phyloP scores from a whole-genome alignment of 257 asterid genomes.

The Gentiana dahurica region DNA sequence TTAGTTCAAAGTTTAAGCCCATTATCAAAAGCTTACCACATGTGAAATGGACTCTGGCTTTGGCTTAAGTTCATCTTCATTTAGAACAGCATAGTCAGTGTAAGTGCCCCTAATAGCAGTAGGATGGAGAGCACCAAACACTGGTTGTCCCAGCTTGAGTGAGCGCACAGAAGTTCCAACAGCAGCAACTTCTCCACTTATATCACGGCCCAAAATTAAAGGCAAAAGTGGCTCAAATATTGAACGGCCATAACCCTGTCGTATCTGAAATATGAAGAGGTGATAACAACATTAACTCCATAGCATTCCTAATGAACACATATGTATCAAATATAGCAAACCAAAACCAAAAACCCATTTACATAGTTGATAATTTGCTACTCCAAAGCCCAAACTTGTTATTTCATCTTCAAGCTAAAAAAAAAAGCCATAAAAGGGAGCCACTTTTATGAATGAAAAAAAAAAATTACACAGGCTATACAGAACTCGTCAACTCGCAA shows the following conservation, averaged over 20 bases:
- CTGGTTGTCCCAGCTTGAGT: conserved; percentile 75
- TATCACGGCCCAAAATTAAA: conserved; percentile 85
- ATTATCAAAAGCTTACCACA: conserved; percentile 41
- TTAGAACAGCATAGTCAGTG: conserved; percentile 76
- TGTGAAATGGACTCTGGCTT: conserved; percentile 81
- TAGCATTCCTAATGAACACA: too few species aligned
- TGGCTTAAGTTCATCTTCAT: conserved; percentile 64
- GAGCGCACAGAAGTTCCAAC: conserved; percentile 65
- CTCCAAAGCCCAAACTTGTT: too few species aligned
- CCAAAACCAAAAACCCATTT: too few species aligned
- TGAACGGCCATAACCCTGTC: conserved; percentile 95
- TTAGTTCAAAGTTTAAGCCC: too few species aligned
- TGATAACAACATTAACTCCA: too few species aligned
- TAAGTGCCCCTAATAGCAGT: conserved; percentile 99
- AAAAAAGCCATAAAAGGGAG: too few species aligned
- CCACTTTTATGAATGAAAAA: too few species aligned
- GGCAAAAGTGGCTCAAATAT: conserved; percentile 78
- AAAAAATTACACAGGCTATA: too few species aligned
- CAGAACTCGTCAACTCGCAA: too few species aligned
- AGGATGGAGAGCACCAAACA: conserved; percentile 96
- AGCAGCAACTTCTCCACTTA: conserved; percentile 94
- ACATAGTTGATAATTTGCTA: background rate
- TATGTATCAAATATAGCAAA: too few species aligned
- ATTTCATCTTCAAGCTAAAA: too few species aligned
- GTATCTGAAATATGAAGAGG: conserved; percentile 45